Base-by-base conservation (phyloP, 441 rosid species). In the Erysimum pusillum region DNA sequence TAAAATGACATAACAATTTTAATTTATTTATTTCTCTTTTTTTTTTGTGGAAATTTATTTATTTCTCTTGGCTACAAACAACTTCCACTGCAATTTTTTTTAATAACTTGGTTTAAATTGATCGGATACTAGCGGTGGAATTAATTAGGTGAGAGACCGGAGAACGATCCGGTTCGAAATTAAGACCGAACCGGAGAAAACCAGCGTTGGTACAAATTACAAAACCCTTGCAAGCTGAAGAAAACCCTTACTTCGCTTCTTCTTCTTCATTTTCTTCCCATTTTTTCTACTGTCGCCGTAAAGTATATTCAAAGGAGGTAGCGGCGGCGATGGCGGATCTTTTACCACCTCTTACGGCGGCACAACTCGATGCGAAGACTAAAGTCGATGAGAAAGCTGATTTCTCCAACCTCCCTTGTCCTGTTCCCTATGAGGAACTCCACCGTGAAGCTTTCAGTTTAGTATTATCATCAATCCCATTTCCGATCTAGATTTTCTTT, bases 391-490 rank as follows among this genome's bases (percentile, higher is more conserved):
- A 90, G 79, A 90, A 85, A 74, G 86, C 85, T 7, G 94, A 96
- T 76, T 96, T 89, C 88, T 68, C 85, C 66, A 82, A 90, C 68
- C 94, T 96, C 53, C 97, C 98, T 61, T 89, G 92, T 74, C 99
- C 99, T 71, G 80, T 96, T 79, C 91, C 98, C 38, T 96, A 85
- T 25, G 99, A 96, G 56, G 99, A 96, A 81, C 80, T 93, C 80
- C 95, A 91, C 77, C 96, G 98, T 11, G 97, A 96, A 84, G 94
- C 97, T 75, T 83, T 87, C 72, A 93, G 98, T 96, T 73, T 34
- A 56, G 79, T 76, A 61, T 57, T 53, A 28, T 46, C 9, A 39
- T 73, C 4, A 14, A 6, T 5, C 61, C 1, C 12, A 62, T 67
- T 28, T 2, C 48, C 69, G 80, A 77, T 61, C 79, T 54, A 54